These are phyloP conservation scores for Somion occarium DNA, from an alignment of 1,284 basidiomycete genomes.

Conservation along the genomic window DNA sequence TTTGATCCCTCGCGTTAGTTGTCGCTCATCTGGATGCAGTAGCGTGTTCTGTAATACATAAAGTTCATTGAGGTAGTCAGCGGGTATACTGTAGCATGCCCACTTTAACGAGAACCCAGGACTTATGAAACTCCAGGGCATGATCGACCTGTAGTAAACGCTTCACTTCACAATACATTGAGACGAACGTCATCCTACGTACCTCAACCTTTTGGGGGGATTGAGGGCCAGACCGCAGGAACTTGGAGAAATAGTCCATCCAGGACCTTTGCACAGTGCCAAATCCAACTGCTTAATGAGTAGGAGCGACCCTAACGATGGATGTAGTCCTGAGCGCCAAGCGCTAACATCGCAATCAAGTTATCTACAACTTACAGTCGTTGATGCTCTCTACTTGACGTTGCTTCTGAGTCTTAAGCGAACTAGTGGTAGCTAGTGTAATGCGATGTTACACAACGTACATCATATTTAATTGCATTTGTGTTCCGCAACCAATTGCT, in stretches of 20 bases:
- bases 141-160: conserved; percentile 37
- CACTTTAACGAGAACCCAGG: conserved; percentile 72
- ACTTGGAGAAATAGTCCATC: conserved; percentile 86
- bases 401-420: too few species aligned
- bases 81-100: not conserved
- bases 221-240: conserved; percentile 53
- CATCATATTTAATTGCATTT: too few species aligned
- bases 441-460: too few species aligned
- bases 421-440: too few species aligned
- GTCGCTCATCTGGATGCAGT: conserved; percentile 75
- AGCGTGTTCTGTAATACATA: conserved; percentile 55
- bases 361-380: too few species aligned
- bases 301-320: too few species aligned
- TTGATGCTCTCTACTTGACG: too few species aligned
- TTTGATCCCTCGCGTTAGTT: conserved; percentile 74
- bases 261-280: not conserved
- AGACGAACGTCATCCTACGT: conserved; percentile 4
- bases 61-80: not conserved
- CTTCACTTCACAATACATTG: not conserved
- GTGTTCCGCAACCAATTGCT: too few species aligned
- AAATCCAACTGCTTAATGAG: not conserved
- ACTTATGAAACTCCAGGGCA: conserved; percentile 65
- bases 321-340: too few species aligned
- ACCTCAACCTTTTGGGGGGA: conserved; percentile 43
- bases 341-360: too few species aligned